Percentiles rank a stretch among this genome's conserved stretches.
Conservation (phyloP, 1,284 basidiomycete species). For the Tylopilus orsonianus region DNA sequence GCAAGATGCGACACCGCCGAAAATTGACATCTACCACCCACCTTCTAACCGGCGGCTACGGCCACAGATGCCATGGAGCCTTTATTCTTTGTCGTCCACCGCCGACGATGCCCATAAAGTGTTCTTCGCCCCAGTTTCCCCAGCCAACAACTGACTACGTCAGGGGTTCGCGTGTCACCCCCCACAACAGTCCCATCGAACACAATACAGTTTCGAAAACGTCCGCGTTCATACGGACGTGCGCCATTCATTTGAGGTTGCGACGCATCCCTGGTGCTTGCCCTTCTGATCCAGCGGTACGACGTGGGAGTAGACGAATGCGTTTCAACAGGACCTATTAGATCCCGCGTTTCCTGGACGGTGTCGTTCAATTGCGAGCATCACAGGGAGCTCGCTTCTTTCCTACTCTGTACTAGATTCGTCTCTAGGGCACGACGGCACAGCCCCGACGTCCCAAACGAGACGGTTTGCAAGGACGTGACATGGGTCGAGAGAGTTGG, state of each 20-base stretch:
- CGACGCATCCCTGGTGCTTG: background rate
- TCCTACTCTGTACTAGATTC: background rate
- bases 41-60: background rate
- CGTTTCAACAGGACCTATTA: conserved; percentile 13
- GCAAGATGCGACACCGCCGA: background rate
- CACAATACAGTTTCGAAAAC: background rate
- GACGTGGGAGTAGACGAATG: conserved; percentile 9
- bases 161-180: too few relatives aligned
- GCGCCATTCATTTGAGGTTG: background rate
- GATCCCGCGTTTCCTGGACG: background rate
- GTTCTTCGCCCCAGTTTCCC: background rate
- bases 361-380: too few relatives aligned
- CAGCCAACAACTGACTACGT: too few relatives aligned
- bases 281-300: background rate
- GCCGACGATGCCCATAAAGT: background rate
- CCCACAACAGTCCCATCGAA: background rate
- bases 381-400: too few relatives aligned
- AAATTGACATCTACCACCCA: background rate
- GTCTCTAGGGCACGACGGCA: conserved; percentile 18
- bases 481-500: too few relatives aligned
- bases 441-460: conserved; percentile 12
- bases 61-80: too few relatives aligned
- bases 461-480: conserved; percentile 11
- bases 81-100: background rate
- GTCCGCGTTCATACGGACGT: conserved; percentile 17